Evolutionary conservation across 1,139 yeast genomes (phyloP).

Genomic region (Sugiyamaella neomexicana): DNA sequence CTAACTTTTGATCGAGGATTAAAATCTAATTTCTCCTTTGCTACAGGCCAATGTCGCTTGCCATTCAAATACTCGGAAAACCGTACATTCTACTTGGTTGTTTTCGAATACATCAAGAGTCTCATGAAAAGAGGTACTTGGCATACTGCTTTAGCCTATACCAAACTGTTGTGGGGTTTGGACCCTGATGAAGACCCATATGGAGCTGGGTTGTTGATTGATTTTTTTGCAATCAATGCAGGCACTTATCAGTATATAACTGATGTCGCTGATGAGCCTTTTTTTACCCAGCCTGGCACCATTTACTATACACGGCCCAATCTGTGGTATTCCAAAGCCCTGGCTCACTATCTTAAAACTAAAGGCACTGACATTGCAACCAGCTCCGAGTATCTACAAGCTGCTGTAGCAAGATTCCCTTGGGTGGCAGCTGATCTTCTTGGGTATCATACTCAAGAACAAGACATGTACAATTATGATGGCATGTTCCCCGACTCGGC

Average conservation of each 20-base stretch:
- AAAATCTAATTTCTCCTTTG: conserved; percentile 49
- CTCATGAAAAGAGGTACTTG: conserved; percentile 78
- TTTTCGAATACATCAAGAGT: conserved; percentile 69
- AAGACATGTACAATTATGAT: conserved; percentile 16
- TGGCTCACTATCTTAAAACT: conserved; percentile 48
- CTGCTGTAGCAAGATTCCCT: conserved; percentile 61
- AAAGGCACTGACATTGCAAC: conserved; percentile 47
- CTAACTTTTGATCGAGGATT: conserved; percentile 75
- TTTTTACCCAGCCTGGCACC: conserved; percentile 47
- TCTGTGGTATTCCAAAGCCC: conserved; percentile 62
- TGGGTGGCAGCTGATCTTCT: conserved; percentile 56
- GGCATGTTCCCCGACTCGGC: conserved; percentile 5
- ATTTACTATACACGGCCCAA: conserved; percentile 70
- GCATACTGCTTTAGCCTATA: conserved; percentile 72
- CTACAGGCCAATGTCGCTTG: conserved; percentile 59
- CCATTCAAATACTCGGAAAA: conserved; percentile 77
- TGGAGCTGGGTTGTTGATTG: conserved; percentile 81
- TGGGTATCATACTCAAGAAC: conserved; percentile 42
- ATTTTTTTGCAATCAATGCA: conserved; percentile 70
- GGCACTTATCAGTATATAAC: conserved; percentile 64
- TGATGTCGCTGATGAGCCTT: conserved; percentile 46
- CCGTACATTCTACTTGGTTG: conserved; percentile 71
- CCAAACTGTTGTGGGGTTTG: conserved; percentile 66
- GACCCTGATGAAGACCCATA: conserved; percentile 81
- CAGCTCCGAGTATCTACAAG: conserved; percentile 51